A percentile compares a stretch with the other conserved stretches of the same genome.
These are phyloP conservation scores for Mesembryanthemum crystallinum DNA, from an alignment of 148 eudicot species.

Conservation along the genomic window DNA sequence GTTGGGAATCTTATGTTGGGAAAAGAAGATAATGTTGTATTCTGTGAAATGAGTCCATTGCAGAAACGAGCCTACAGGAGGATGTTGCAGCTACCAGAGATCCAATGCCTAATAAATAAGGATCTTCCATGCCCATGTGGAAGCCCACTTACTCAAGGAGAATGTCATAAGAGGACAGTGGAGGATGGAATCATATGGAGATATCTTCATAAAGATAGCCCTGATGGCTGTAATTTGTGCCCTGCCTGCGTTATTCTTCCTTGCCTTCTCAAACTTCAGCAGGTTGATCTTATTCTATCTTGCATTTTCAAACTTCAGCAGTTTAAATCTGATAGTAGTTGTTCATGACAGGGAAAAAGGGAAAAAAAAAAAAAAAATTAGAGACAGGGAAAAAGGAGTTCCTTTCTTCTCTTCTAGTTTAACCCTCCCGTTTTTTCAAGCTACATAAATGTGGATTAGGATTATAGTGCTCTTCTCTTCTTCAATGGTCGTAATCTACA, in stretches of 20 bases:
- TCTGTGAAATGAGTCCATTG: constrained; percentile 90
- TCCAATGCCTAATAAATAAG: constrained; percentile 83
- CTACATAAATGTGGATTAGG: background rate
- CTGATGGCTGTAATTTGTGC: constrained; percentile 91
- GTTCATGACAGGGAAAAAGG: background rate
- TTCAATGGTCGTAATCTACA: background rate
- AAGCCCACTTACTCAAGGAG: constrained; percentile 88
- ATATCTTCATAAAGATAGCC: constrained; percentile 80
- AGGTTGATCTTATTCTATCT: constrained; percentile 39
- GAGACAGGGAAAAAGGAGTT: background rate
- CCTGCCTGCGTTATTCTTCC: constrained; percentile 94
- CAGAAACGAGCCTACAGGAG: constrained; percentile 85
- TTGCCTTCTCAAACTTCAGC: constrained; percentile 93
- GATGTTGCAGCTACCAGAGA: constrained; percentile 79
- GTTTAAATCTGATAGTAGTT: background rate
- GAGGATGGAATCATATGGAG: constrained; percentile 83
- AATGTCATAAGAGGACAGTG: constrained; percentile 79
- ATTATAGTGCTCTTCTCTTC: background rate
- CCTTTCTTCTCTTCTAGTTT: background rate
- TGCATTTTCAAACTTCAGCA: background rate
- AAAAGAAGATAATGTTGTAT: constrained; percentile 96
- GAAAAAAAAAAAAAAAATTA: no score
- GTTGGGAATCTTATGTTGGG: constrained; percentile 97
- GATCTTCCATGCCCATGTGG: constrained; percentile 94
- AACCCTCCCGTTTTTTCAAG: background rate